A percentile compares a stretch with the other conserved stretches of the same genome.
phyloP scores from a whole-genome alignment of 345 rosid species.

The Eucalyptus tenuipes region DNA sequence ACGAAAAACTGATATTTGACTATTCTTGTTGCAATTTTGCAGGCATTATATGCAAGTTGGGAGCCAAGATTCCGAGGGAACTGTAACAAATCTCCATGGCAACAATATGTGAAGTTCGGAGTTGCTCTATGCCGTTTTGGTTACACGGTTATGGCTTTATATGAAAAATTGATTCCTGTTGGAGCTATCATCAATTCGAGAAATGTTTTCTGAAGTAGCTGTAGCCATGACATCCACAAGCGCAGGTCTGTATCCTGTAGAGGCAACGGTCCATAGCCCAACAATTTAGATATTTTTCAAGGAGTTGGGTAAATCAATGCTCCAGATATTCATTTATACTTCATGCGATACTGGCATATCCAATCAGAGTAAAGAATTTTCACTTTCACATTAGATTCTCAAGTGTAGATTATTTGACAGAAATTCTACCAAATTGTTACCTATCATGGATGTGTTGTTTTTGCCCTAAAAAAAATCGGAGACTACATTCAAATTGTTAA shows the following conservation, averaged over 20 bases:
- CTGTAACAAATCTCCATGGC: conserved; percentile 49
- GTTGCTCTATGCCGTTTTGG: conserved; percentile 68
- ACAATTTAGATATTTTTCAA: not conserved
- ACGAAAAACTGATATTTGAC: not conserved
- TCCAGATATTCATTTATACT: not conserved
- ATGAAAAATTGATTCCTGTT: conserved; percentile 12
- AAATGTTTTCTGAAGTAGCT: not conserved
- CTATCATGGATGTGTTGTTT: not conserved
- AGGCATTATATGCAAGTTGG: conserved; percentile 74
- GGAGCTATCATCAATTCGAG: not conserved
- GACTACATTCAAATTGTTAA: not conserved
- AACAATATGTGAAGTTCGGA: conserved; percentile 60
- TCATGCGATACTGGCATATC: not conserved
- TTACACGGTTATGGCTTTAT: not conserved
- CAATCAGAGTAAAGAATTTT: not conserved
- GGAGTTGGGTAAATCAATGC: not conserved
- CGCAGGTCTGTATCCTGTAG: not conserved
- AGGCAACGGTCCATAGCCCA: not conserved
- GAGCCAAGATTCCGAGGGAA: conserved; percentile 56
- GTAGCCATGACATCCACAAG: not conserved
- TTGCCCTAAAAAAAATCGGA: not conserved
- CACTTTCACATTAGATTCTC: not conserved
- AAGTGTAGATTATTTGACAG: not conserved
- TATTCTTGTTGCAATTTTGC: not conserved
- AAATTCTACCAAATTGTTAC: not conserved